phyloP scores from a whole-genome alignment of 139 green algal species.

The Edaphochlamys debaryana region DNA sequence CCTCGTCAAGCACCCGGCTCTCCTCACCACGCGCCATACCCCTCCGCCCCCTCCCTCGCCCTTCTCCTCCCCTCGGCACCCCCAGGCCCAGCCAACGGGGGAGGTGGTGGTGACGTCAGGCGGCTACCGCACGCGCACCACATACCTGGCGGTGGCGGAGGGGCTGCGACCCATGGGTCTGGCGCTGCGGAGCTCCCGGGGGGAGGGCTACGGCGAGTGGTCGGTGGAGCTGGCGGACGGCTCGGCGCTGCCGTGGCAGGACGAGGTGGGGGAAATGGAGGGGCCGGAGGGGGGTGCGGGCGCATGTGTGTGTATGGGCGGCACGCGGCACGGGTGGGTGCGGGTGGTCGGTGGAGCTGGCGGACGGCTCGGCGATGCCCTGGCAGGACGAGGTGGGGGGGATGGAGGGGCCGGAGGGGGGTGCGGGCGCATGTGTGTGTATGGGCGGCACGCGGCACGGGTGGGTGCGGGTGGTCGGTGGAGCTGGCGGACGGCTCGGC shows the following conservation, averaged over 20 bases:
- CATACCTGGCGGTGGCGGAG: conserved; percentile 9
- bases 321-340: no score
- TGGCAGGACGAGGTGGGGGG: no score
- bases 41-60: no score
- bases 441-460: no score
- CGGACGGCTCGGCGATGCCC: no score
- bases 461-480: neutral
- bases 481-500: neutral
- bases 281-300: no score
- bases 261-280: neutral
- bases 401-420: no score
- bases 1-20: no score
- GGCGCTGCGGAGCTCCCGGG: neutral
- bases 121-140: conserved; percentile 34
- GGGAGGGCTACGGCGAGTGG: neutral
- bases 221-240: neutral
- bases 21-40: no score
- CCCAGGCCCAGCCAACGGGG: conserved; percentile 10
- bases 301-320: no score
- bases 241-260: neutral
- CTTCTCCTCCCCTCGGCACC: neutral
- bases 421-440: no score
- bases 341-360: no score
- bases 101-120: conserved; percentile 24
- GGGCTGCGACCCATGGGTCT: conserved; percentile 7